These are phyloP conservation scores for Peziza echinospora DNA, from an alignment of 495 filamentous ascomycete genomes.

Conservation along the genomic window DNA sequence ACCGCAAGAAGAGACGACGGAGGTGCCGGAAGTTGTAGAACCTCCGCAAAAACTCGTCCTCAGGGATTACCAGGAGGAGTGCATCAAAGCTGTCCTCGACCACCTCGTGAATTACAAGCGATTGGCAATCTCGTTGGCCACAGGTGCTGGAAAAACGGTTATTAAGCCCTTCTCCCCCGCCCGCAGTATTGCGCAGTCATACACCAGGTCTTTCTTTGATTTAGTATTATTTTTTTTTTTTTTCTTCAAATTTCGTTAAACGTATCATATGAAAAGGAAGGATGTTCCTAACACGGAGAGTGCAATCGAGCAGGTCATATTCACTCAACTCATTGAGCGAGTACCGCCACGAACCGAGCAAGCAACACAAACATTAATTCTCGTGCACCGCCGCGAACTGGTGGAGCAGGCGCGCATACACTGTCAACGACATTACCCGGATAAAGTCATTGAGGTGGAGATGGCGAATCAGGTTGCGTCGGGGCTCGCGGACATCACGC, in stretches of 20 bases:
- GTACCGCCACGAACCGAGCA: conserved; percentile 32
- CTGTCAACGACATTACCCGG: conserved; percentile 58
- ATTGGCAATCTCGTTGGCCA: conserved; percentile 74
- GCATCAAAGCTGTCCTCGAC: conserved; percentile 63
- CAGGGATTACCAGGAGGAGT: conserved; percentile 66
- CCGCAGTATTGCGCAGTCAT: no score
- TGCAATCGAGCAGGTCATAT: conserved; percentile 90
- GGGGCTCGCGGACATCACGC: conserved; percentile 70
- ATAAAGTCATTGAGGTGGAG: conserved; percentile 64
- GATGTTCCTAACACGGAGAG: no score
- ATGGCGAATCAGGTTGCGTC: conserved; percentile 58
- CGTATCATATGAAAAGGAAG: no score
- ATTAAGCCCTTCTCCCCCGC: neutral
- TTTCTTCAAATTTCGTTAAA: no score
- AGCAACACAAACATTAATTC: conserved; percentile 64
- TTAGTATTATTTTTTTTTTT: no score
- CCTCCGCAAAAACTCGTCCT: no score
- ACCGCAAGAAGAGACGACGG: no score
- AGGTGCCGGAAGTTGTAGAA: no score
- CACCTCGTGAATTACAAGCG: conserved; percentile 59
- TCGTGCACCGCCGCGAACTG: conserved; percentile 84
- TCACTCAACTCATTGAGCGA: conserved; percentile 80
- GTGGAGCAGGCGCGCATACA: conserved; percentile 82
- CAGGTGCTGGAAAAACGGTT: conserved; percentile 83
- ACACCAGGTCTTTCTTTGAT: no score